phyloP scores from a whole-genome alignment of 2,329 filamentous ascomycete species.

The Pseudocercospora pini-densiflorae region DNA sequence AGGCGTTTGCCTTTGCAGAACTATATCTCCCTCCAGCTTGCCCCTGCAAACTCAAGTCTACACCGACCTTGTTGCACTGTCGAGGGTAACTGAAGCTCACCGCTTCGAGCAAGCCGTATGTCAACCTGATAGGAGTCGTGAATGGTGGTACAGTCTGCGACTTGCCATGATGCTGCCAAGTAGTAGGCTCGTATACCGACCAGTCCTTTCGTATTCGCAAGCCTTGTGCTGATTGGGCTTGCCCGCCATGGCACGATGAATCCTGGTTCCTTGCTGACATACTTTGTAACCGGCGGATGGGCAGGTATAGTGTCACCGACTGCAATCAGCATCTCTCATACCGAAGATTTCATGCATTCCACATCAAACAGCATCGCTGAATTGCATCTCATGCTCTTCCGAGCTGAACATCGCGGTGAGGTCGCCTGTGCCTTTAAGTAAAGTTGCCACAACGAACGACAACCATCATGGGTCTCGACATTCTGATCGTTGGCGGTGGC shows the following conservation, averaged over 20 bases:
- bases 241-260: neutral
- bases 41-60: neutral
- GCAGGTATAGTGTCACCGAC: neutral
- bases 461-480: neutral
- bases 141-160: neutral
- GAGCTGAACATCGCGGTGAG: neutral
- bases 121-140: neutral
- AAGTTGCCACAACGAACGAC: neutral
- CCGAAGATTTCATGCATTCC: neutral
- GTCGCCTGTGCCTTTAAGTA: neutral
- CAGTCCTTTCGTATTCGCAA: neutral
- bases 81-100: neutral
- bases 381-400: neutral
- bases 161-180: neutral
- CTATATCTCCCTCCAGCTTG: neutral
- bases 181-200: neutral
- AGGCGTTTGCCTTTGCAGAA: neutral
- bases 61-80: too few species aligned
- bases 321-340: neutral
- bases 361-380: too few species aligned
- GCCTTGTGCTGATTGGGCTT: neutral
- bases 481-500: constrained; percentile 16
- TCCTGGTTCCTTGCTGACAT: neutral
- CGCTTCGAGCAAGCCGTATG: neutral
- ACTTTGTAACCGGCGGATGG: neutral